phyloP scores from a whole-genome alignment of 2,329 filamentous ascomycete genomes.

The Ophiostoma sp. region DNA sequence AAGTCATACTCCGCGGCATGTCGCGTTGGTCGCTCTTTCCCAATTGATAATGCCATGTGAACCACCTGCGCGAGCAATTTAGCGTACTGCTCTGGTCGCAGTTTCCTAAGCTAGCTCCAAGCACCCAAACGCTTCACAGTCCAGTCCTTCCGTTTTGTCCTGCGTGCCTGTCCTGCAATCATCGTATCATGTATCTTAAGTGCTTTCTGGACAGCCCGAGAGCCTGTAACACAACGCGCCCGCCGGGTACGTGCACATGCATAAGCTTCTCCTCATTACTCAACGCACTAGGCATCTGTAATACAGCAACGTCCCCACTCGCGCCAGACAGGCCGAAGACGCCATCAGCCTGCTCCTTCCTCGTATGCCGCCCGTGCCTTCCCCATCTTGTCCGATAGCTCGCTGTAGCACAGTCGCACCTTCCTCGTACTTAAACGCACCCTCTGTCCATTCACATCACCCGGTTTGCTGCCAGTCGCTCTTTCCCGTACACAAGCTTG shows the following conservation, averaged over 20 bases:
- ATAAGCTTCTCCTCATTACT: too few species aligned
- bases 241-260: too few species aligned
- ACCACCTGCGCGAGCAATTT: conserved; percentile 8
- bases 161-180: too few species aligned
- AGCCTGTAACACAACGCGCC: too few species aligned
- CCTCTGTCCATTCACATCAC: too few species aligned
- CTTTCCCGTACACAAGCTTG: background rate
- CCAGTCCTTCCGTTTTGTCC: too few species aligned
- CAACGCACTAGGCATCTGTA: background rate
- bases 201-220: too few species aligned
- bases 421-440: background rate
- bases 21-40: background rate
- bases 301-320: background rate
- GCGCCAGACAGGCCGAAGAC: background rate
- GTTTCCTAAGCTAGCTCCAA: background rate
- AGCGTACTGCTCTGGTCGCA: background rate
- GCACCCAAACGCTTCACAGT: background rate
- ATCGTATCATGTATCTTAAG: too few species aligned
- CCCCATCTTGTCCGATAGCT: background rate
- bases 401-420: background rate
- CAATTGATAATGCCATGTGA: background rate
- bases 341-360: background rate
- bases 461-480: background rate
- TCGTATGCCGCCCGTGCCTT: background rate
- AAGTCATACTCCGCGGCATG: too few species aligned